These are phyloP conservation scores for Gynandropsis gynandra DNA, from an alignment of 345 rosid species.

Conservation along the genomic window DNA sequence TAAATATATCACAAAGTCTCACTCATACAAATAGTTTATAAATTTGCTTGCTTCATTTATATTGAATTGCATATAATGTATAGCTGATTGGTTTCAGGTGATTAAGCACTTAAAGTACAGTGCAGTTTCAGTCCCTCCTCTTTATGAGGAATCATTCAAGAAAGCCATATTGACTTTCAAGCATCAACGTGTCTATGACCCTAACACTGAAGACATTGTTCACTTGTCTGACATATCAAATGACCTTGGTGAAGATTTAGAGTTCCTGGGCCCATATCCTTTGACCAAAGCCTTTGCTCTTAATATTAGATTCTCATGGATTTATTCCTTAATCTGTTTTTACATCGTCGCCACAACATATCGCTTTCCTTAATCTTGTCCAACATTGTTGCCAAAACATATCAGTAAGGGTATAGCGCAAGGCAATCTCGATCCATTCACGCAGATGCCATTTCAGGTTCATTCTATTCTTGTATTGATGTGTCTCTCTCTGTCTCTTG, in stretches of 20 bases:
- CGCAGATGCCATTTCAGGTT: slow-evolving; percentile 75
- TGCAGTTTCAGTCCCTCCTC: slow-evolving; percentile 67
- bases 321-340: neutral
- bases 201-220: slow-evolving; percentile 40
- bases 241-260: slow-evolving; percentile 42
- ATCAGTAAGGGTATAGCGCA: slow-evolving; percentile 79
- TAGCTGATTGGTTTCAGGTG: slow-evolving; percentile 42
- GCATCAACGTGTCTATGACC: slow-evolving; percentile 90
- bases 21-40: slow-evolving; percentile 3
- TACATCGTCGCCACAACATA: too few relatives aligned
- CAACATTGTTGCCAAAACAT: slow-evolving; percentile 57
- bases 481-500: slow-evolving; percentile 5
- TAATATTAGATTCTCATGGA: neutral
- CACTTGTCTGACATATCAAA: slow-evolving; percentile 48
- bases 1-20: slow-evolving; percentile 16
- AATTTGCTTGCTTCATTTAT: slow-evolving; percentile 8
- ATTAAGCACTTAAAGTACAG: slow-evolving; percentile 83
- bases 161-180: slow-evolving; percentile 83
- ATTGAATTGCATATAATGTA: slow-evolving; percentile 2
- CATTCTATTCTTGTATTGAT: slow-evolving; percentile 4
- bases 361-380: slow-evolving; percentile 40
- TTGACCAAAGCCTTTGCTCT: slow-evolving; percentile 19
- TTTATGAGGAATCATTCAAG: slow-evolving; percentile 77
- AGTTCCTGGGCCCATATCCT: slow-evolving; percentile 99
- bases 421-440: slow-evolving; percentile 90